Conservation (phyloP, 148 eudicot species). For the Euryodendron excelsum region DNA sequence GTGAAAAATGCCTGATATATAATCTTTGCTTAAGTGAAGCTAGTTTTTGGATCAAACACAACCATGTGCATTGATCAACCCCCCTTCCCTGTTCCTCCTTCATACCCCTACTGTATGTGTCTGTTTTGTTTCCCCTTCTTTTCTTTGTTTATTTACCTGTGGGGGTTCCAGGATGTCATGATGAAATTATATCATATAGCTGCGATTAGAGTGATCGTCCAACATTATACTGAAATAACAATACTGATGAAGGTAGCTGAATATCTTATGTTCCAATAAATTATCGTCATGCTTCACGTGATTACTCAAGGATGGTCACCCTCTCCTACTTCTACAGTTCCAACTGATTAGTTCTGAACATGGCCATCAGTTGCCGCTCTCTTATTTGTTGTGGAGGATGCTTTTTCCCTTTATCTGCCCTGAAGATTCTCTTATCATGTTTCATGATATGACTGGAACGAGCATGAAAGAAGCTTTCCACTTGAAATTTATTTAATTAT, state of each 20-base stretch:
- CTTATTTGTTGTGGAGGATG: neutral
- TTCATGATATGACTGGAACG: no score
- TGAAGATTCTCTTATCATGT: neutral
- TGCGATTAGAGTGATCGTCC: neutral
- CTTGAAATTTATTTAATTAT: neutral
- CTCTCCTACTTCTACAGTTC: no score
- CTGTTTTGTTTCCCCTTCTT: no score
- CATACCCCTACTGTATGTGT: no score
- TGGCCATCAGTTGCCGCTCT: neutral
- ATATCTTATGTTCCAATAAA: neutral
- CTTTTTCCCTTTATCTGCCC: neutral
- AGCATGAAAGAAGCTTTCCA: neutral
- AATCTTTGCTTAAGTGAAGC: no score
- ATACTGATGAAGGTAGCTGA: neutral
- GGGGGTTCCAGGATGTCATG: no score
- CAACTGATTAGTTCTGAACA: neutral
- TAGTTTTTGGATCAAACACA: no score
- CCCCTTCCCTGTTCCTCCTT: no score
- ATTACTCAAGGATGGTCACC: neutral
- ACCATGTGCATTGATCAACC: no score
- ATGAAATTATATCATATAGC: no score
- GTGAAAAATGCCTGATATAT: no score
- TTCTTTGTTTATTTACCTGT: no score
- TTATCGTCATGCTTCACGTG: neutral
- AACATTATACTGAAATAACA: neutral